Conservation (phyloP, 805 yeast species). For the Pichia deserticola region DNA sequence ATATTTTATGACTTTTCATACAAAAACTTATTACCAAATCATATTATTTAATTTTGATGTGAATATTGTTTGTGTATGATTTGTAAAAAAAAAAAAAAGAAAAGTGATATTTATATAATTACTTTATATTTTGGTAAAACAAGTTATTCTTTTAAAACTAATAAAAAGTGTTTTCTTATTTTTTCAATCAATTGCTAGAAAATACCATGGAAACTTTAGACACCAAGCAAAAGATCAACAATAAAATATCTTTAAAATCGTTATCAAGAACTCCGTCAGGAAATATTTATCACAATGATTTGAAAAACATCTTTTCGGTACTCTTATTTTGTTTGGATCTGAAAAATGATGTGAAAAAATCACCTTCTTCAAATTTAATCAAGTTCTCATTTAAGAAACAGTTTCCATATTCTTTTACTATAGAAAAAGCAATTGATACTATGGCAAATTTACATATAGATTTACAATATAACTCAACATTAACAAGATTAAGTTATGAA, state of each 20-base stretch:
- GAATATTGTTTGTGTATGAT: no score
- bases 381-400: conserved; percentile 10
- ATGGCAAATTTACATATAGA: conserved; percentile 44
- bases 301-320: conserved; percentile 53
- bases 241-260: conserved; percentile 7
- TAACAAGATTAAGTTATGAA: conserved; percentile 46
- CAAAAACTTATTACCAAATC: no score
- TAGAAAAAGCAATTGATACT: conserved; percentile 41
- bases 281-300: conserved; percentile 44
- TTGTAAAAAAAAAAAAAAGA: no score
- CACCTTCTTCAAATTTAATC: not conserved
- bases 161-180: no score
- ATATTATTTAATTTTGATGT: no score
- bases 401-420: conserved; percentile 47
- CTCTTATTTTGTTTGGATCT: conserved; percentile 37
- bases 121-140: no score
- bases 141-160: no score
- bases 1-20: no score
- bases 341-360: conserved; percentile 6
- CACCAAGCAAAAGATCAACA: not conserved
- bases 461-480: conserved; percentile 42
- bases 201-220: not conserved
- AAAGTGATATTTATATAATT: no score
- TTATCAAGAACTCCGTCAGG: conserved; percentile 42
- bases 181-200: not conserved